These are phyloP conservation scores for Syzygium syzygioides DNA, from an alignment of 441 rosid genomes.

Conservation along the genomic window DNA sequence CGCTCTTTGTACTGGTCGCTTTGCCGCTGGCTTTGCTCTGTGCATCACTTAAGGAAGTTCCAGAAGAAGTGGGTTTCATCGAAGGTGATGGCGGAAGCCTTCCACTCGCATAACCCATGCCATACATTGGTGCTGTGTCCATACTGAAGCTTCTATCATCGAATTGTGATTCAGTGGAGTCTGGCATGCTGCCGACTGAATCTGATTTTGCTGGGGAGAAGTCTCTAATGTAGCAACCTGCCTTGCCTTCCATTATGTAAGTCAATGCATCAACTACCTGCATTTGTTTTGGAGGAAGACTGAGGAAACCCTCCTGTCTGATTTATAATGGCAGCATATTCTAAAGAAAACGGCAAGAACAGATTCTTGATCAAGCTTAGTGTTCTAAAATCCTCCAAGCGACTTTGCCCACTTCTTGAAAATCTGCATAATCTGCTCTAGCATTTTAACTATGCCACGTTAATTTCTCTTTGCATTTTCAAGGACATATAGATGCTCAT, in stretches of 20 bases:
- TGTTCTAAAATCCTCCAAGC: not conserved
- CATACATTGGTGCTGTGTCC: slow-evolving; percentile 6
- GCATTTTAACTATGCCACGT: not conserved
- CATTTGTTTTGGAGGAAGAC: not conserved
- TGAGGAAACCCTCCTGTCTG: not conserved
- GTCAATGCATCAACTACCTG: slow-evolving; percentile 47
- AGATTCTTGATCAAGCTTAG: not conserved
- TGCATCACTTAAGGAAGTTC: not conserved
- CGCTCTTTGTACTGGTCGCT: not conserved
- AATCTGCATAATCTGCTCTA: not conserved
- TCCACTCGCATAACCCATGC: slow-evolving; percentile 1
- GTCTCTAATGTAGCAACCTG: slow-evolving; percentile 15
- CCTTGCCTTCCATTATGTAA: slow-evolving; percentile 25
- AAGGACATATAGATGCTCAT: not conserved
- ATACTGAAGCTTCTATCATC: slow-evolving; percentile 17
- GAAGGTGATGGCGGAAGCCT: slow-evolving; percentile 17
- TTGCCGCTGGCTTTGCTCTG: not conserved
- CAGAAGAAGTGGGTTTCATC: slow-evolving; percentile 1
- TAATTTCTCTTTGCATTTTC: not conserved
- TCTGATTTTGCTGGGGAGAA: slow-evolving; percentile 38
- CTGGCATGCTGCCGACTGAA: slow-evolving; percentile 15
- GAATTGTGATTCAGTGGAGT: slow-evolving; percentile 20
- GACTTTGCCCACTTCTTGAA: not conserved
- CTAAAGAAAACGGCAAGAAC: not conserved
- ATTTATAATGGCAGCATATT: not conserved